These are phyloP conservation scores for Buddleja alternifolia DNA, from an alignment of 257 asterid species.

Conservation along the genomic window DNA sequence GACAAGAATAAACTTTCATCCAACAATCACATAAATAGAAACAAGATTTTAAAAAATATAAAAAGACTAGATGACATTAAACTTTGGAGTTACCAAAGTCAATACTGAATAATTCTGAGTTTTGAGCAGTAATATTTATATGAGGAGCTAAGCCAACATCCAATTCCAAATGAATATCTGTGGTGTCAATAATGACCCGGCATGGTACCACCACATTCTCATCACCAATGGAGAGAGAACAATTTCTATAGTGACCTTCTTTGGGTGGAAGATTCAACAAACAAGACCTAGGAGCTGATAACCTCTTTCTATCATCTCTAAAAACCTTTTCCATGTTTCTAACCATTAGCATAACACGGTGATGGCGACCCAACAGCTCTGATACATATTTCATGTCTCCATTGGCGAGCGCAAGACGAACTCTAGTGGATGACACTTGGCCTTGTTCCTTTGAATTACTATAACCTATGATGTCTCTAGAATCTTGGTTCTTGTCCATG, in stretches of 20 bases:
- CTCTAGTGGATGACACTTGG: constrained; percentile 95
- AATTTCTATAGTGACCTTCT: constrained; percentile 74
- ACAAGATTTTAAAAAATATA: background rate
- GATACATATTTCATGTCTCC: constrained; percentile 88
- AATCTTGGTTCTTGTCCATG: constrained; percentile 75
- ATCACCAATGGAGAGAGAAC: constrained; percentile 59
- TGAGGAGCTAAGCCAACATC: constrained; percentile 44
- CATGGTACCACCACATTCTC: constrained; percentile 51
- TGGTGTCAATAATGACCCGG: constrained; percentile 58
- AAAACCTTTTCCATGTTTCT: constrained; percentile 37
- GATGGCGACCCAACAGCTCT: constrained; percentile 82
- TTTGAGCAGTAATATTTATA: constrained; percentile 39
- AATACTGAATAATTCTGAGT: constrained; percentile 53
- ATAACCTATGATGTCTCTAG: constrained; percentile 27
- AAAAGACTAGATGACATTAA: constrained; percentile 24
- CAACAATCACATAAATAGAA: background rate
- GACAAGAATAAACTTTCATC: constrained; percentile 3
- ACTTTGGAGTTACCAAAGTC: constrained; percentile 59
- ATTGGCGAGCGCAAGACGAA: constrained; percentile 75
- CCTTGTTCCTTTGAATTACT: constrained; percentile 70
- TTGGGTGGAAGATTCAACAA: constrained; percentile 86
- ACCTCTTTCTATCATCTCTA: constrained; percentile 45
- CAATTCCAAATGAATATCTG: constrained; percentile 70
- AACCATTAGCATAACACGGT: constrained; percentile 58
- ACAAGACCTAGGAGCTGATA: constrained; percentile 68